phyloP scores from a whole-genome alignment of 2,329 filamentous ascomycete species.

The Botrytis squamosa region DNA sequence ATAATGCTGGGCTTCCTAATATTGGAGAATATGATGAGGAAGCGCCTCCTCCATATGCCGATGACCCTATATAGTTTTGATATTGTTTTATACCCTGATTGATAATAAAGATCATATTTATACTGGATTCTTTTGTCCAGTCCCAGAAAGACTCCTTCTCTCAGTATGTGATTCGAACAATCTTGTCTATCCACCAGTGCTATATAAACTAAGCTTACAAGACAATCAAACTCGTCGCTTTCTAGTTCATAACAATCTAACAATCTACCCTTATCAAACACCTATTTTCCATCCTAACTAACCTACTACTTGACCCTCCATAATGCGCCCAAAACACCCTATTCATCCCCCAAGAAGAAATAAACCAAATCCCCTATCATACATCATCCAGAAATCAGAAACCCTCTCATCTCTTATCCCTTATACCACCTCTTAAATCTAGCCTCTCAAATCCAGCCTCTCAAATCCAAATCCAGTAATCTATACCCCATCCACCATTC shows the following conservation, averaged over 20 bases:
- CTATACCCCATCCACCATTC: no score
- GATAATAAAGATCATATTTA: not conserved
- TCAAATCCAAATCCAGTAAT: no score
- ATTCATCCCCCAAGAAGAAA: no score
- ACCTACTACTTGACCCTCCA: no score
- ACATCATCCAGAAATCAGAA: no score
- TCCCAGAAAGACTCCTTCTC: not conserved
- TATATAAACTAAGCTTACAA: not conserved
- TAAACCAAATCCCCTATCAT: no score
- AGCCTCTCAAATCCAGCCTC: no score
- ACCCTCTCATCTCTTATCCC: no score
- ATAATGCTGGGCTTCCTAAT: slow-evolving; percentile 14
- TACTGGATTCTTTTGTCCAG: not conserved
- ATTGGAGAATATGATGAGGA: slow-evolving; percentile 28
- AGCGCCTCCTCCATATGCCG: slow-evolving; percentile 34
- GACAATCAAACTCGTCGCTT: not conserved
- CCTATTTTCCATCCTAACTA: not conserved
- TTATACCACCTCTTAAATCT: no score
- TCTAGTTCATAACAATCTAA: not conserved
- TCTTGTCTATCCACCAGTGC: not conserved
- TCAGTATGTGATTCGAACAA: not conserved
- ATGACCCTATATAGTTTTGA: slow-evolving; percentile 31
- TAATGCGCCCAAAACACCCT: no score
- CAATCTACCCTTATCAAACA: not conserved
- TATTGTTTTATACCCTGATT: not conserved